phyloP scores from a whole-genome alignment of 2,329 filamentous ascomycete genomes.

The Sclerotinia glacialis region DNA sequence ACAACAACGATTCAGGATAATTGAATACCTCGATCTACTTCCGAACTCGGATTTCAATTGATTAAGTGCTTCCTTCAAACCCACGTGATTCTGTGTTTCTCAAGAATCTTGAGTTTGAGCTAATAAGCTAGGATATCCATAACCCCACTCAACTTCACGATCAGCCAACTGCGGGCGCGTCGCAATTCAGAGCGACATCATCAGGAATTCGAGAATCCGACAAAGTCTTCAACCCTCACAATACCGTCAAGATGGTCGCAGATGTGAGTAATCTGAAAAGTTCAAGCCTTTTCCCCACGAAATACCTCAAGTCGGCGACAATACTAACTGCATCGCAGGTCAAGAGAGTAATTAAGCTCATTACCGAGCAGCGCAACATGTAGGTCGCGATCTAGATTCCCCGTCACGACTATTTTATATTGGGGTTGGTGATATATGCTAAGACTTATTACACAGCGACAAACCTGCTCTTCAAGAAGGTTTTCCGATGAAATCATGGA shows the following conservation, averaged over 20 bases:
- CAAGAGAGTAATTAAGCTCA: constrained; percentile 86
- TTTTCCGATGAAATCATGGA: constrained; percentile 92
- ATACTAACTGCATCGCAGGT: constrained; percentile 46
- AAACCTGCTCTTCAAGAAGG: constrained; percentile 80
- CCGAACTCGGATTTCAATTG: not conserved
- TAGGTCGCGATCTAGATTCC: constrained; percentile 44
- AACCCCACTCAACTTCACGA: constrained; percentile 20
- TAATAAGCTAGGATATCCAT: constrained; percentile 15
- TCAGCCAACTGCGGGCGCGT: constrained; percentile 21
- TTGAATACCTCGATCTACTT: not conserved
- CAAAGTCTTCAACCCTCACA: constrained; percentile 15
- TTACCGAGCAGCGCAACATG: constrained; percentile 82
- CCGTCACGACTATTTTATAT: not conserved
- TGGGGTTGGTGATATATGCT: constrained; percentile 19
- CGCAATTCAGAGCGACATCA: constrained; percentile 10
- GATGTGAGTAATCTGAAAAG: constrained; percentile 31
- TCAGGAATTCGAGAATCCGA: constrained; percentile 13
- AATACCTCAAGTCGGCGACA: not conserved
- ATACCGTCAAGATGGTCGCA: constrained; percentile 36
- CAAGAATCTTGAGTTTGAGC: not conserved
- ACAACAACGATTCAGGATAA: not conserved
- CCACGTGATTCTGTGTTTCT: constrained; percentile 21
- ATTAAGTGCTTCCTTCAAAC: constrained; percentile 1
- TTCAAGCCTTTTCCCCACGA: not conserved
- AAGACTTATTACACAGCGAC: constrained; percentile 51